Evolutionary conservation across 2,329 filamentous ascomycete species (phyloP).

Genomic region (Aspergillus ibericus): DNA sequence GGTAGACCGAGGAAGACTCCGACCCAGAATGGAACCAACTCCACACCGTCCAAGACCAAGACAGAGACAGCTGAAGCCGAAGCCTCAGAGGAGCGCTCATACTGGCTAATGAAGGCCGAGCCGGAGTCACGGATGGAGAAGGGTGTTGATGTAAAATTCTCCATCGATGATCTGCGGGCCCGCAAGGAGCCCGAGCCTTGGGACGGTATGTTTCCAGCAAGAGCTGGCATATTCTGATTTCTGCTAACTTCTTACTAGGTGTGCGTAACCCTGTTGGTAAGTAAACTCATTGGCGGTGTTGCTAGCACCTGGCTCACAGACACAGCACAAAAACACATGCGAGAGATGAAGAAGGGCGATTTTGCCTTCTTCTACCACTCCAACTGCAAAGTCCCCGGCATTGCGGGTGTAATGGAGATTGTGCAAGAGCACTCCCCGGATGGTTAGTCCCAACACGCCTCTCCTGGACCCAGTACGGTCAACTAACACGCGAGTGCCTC

Average conservation of each 20-base stretch:
- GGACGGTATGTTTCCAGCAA: constrained; percentile 66
- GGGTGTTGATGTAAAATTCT: constrained; percentile 86
- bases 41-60: constrained; percentile 17
- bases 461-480: neutral
- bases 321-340: constrained; percentile 80
- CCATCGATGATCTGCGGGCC: constrained; percentile 81
- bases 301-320: neutral
- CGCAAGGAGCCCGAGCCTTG: constrained; percentile 79
- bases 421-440: constrained; percentile 82
- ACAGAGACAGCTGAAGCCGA: constrained; percentile 15
- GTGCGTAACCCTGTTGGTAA: constrained; percentile 47
- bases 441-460: constrained; percentile 51
- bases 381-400: constrained; percentile 84
- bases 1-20: constrained; percentile 28
- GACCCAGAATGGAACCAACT: constrained; percentile 17
- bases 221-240: neutral
- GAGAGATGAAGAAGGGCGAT: constrained; percentile 87
- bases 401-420: constrained; percentile 86
- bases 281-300: constrained; percentile 9
- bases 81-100: constrained; percentile 46
- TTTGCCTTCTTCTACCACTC: constrained; percentile 97
- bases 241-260: constrained; percentile 31
- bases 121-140: constrained; percentile 84
- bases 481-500: constrained; percentile 12
- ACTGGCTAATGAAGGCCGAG: constrained; percentile 86